A percentile compares a stretch with the other conserved stretches of the same genome.
Evolutionary conservation across 1,284 basidiomycete genomes (phyloP).

Genomic region (Malassezia arunalokei): DNA sequence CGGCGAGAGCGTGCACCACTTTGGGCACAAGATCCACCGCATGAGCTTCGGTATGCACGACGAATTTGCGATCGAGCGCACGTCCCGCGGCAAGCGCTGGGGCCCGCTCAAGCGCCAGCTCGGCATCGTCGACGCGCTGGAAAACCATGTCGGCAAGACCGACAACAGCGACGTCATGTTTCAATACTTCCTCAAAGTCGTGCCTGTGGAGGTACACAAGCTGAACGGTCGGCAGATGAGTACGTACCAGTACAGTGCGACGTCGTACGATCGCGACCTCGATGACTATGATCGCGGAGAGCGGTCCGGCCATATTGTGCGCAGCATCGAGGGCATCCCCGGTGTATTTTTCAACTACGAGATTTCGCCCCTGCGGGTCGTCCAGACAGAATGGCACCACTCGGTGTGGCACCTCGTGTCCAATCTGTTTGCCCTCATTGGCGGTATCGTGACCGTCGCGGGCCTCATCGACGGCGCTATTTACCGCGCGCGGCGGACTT

Average conservation of each 20-base stretch:
- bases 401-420: slow-evolving; percentile 94
- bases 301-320: slow-evolving; percentile 50
- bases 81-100: slow-evolving; percentile 9
- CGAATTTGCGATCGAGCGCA: slow-evolving; percentile 19
- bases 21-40: slow-evolving; percentile 75
- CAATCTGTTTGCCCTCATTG: slow-evolving; percentile 72
- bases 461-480: slow-evolving; percentile 78
- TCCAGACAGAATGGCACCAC: slow-evolving; percentile 55
- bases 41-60: slow-evolving; percentile 55
- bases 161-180: slow-evolving; percentile 48
- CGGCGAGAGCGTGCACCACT: slow-evolving; percentile 53
- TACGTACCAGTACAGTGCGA: slow-evolving; percentile 83
- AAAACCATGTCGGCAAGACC: slow-evolving; percentile 56
- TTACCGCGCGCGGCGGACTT: slow-evolving; percentile 51
- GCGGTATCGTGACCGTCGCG: slow-evolving; percentile 88
- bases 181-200: slow-evolving; percentile 75
- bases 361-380: slow-evolving; percentile 51
- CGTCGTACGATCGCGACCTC: slow-evolving; percentile 80
- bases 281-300: slow-evolving; percentile 14
- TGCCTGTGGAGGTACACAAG: slow-evolving; percentile 31
- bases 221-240: slow-evolving; percentile 50
- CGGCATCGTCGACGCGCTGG: slow-evolving; percentile 70
- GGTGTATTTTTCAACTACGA: slow-evolving; percentile 57
- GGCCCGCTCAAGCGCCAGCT: slow-evolving; percentile 55
- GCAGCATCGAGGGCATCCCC: slow-evolving; percentile 60